Percentiles rank a stretch among this genome's conserved stretches.
Conservation (phyloP, 2,329 filamentous ascomycete genomes). For the Trichoderma sp. region DNA sequence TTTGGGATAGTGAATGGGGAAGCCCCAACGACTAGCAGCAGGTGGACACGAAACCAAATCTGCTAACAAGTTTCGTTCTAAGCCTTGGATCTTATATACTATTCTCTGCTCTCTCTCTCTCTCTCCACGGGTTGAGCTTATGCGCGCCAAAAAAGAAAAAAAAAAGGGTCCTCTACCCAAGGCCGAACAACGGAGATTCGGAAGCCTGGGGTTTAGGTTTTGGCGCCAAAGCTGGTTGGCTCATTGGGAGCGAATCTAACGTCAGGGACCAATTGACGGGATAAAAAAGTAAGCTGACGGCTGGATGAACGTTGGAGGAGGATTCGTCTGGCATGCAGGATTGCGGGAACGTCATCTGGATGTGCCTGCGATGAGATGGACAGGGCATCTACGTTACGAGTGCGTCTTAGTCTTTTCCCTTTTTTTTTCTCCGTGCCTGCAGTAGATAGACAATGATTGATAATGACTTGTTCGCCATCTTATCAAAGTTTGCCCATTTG, state of each 20-base stretch:
- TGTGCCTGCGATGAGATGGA: background rate
- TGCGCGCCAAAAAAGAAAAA: background rate
- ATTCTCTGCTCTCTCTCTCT: too few species aligned
- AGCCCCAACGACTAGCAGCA: background rate
- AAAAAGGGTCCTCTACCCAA: constrained; percentile 5
- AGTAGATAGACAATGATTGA: background rate
- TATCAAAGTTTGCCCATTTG: background rate
- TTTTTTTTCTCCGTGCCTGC: background rate
- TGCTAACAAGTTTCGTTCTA: background rate
- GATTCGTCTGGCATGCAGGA: background rate
- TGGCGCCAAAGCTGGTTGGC: background rate
- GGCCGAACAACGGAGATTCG: constrained; percentile 16
- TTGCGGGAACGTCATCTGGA: background rate
- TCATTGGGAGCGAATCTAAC: background rate
- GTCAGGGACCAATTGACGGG: constrained; percentile 4
- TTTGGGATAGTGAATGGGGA: background rate
- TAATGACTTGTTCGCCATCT: background rate
- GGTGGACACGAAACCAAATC: constrained; percentile 1
- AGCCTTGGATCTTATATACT: background rate
- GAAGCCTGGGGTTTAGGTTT: background rate
- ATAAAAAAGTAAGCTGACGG: constrained; percentile 9
- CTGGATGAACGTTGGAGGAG: background rate
- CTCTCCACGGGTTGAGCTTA: background rate
- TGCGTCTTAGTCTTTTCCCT: background rate
- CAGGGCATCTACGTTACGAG: background rate